phyloP scores from a whole-genome alignment of 2,329 filamentous ascomycete genomes.

The Arthroderma sp. region DNA sequence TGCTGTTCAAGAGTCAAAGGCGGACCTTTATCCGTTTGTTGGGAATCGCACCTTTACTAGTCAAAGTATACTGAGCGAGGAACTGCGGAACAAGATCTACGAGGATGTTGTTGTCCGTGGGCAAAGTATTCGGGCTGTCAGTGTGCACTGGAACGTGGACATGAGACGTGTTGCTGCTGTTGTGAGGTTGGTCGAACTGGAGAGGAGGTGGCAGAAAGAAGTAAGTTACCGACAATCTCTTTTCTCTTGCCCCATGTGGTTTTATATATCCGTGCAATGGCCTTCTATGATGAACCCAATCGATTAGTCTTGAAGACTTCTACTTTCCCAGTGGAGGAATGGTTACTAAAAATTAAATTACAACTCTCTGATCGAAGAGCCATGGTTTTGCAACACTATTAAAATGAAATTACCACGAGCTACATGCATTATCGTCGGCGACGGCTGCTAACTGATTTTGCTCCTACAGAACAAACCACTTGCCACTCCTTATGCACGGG shows the following conservation, averaged over 20 bases:
- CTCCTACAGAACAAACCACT: constrained; percentile 55
- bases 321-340: constrained; percentile 35
- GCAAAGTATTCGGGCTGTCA: constrained; percentile 60
- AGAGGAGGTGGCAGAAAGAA: constrained; percentile 62
- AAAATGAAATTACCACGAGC: too few relatives aligned
- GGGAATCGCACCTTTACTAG: constrained; percentile 58
- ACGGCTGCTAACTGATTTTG: too few relatives aligned
- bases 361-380: constrained; percentile 53
- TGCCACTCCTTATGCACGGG: constrained; percentile 61
- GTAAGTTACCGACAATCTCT: constrained; percentile 43
- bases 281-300: constrained; percentile 58
- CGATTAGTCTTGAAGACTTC: constrained; percentile 99
- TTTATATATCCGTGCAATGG: constrained; percentile 4
- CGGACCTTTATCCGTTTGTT: constrained; percentile 51
- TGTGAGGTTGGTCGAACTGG: constrained; percentile 70
- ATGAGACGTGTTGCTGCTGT: constrained; percentile 76
- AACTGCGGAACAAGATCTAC: constrained; percentile 61
- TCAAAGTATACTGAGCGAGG: constrained; percentile 60
- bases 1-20: constrained; percentile 1
- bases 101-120: constrained; percentile 50
- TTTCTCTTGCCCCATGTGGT: background rate
- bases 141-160: constrained; percentile 63
- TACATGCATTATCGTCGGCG: too few relatives aligned
- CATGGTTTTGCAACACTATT: background rate
- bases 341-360: constrained; percentile 50